Conservation (phyloP, 1,139 yeast genomes). For the Candida smagusa region DNA sequence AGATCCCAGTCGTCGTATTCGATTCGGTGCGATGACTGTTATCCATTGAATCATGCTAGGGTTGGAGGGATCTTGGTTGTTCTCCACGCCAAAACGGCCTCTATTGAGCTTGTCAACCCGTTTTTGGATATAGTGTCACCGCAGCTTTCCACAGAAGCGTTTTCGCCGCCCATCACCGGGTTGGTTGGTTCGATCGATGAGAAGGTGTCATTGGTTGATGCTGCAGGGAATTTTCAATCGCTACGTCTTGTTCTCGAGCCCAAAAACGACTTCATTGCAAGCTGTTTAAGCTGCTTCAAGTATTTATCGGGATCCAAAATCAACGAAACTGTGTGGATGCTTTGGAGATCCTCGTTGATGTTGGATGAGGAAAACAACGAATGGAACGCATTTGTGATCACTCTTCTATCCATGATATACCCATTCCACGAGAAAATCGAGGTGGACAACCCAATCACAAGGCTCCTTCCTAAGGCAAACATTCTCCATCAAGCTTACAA, state of each 20-base stretch:
- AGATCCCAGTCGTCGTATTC: conserved; percentile 32
- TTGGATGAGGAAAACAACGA: conserved; percentile 44
- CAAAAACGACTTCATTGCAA: conserved; percentile 34
- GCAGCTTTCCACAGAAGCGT: conserved; percentile 22
- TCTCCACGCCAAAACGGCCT: conserved; percentile 11
- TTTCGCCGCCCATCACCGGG: conserved; percentile 15
- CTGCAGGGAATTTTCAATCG: conserved; percentile 23
- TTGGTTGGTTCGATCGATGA: conserved; percentile 30
- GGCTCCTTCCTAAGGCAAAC: conserved; percentile 37
- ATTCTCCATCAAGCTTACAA: conserved; percentile 24
- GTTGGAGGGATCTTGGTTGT: conserved; percentile 44
- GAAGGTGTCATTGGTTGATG: conserved; percentile 23
- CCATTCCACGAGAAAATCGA: conserved; percentile 32
- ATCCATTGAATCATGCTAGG: conserved; percentile 29
- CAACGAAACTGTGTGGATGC: conserved; percentile 55
- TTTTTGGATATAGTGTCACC: conserved; percentile 57
- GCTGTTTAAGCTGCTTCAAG: conserved; percentile 48
- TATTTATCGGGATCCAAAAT: conserved; percentile 57
- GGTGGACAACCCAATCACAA: conserved; percentile 34
- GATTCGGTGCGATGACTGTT: conserved; percentile 41
- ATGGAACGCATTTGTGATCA: conserved; percentile 60
- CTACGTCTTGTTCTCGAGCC: conserved; percentile 48
- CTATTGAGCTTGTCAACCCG: conserved; percentile 53
- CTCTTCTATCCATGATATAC: conserved; percentile 46
- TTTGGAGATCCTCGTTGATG: conserved; percentile 61